phyloP scores from a whole-genome alignment of 306 rosid species.

The Vigna nakashimae region DNA sequence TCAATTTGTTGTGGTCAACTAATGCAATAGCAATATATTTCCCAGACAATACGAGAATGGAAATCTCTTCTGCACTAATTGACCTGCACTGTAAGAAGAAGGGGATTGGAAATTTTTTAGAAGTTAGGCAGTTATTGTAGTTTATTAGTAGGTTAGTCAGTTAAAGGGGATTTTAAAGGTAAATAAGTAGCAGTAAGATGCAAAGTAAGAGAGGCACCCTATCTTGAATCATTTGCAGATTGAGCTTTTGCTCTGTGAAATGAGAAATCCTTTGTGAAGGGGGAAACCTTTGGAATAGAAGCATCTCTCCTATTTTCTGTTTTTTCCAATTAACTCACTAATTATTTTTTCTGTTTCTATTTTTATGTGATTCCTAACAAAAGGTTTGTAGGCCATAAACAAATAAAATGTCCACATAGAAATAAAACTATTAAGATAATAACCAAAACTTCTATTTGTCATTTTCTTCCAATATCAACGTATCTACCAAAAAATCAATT shows the following conservation, averaged over 20 bases:
- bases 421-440: slow-evolving; percentile 5
- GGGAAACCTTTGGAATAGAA: background rate
- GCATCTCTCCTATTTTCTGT: background rate
- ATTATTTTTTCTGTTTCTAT: background rate
- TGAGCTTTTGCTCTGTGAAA: background rate
- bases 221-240: background rate
- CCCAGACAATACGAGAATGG: slow-evolving; percentile 77
- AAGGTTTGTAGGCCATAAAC: slow-evolving; percentile 38
- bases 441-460: slow-evolving; percentile 20
- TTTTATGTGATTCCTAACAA: background rate
- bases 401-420: slow-evolving; percentile 23
- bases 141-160: background rate
- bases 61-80: slow-evolving; percentile 71
- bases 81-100: slow-evolving; percentile 84
- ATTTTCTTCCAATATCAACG: slow-evolving; percentile 40
- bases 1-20: slow-evolving; percentile 87
- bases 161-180: background rate
- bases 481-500: slow-evolving; percentile 25
- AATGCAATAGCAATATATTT: slow-evolving; percentile 82
- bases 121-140: background rate
- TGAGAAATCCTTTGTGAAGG: background rate
- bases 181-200: background rate
- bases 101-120: background rate
- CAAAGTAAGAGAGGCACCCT: background rate
- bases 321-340: background rate